Evolutionary conservation across 2,329 filamentous ascomycete species (phyloP).

Genomic region (Aspergillus sp.): DNA sequence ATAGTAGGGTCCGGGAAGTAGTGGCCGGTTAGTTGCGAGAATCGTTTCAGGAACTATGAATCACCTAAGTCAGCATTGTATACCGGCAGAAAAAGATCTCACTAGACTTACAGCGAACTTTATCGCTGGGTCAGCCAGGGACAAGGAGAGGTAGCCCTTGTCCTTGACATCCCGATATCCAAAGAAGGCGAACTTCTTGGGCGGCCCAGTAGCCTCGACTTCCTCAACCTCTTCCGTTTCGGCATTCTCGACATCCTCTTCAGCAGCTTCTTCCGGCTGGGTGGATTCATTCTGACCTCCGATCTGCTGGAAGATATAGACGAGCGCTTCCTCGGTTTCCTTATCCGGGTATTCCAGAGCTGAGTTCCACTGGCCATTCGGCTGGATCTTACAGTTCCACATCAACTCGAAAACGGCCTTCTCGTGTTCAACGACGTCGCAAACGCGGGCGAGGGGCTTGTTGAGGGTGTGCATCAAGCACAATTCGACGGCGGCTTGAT

Average conservation of each 20-base stretch:
- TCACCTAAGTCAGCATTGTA: neutral
- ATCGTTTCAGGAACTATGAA: conserved; percentile 72
- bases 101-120: conserved; percentile 69
- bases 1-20: conserved; percentile 71
- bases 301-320: conserved; percentile 38
- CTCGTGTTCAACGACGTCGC: conserved; percentile 33
- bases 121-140: conserved; percentile 57
- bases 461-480: conserved; percentile 49
- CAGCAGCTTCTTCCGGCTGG: conserved; percentile 10
- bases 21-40: conserved; percentile 77
- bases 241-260: conserved; percentile 9
- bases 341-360: conserved; percentile 34
- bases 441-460: conserved; percentile 36
- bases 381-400: conserved; percentile 31
- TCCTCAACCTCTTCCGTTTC: conserved; percentile 19
- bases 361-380: conserved; percentile 23
- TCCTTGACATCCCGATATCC: conserved; percentile 35
- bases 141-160: conserved; percentile 58
- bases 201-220: conserved; percentile 19
- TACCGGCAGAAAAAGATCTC: conserved; percentile 3
- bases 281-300: conserved; percentile 21
- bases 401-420: conserved; percentile 32
- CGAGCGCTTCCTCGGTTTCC: conserved; percentile 30
- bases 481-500: conserved; percentile 58
- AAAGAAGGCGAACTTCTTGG: conserved; percentile 17